A percentile compares a stretch with the other conserved stretches of the same genome.
These are phyloP conservation scores for Suaeda aralocaspica DNA, from an alignment of 148 eudicot species.

Conservation along the genomic window DNA sequence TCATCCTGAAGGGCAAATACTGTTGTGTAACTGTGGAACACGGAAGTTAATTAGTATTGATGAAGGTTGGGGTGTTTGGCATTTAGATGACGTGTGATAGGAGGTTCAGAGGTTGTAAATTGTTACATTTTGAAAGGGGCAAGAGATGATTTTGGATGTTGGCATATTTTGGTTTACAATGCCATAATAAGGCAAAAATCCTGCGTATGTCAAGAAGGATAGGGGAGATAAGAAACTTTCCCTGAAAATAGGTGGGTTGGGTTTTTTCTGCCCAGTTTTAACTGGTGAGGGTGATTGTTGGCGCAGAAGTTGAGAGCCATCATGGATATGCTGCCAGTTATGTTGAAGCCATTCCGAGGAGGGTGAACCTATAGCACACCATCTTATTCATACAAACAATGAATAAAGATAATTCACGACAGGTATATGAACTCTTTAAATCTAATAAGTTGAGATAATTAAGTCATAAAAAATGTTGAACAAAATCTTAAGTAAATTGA, in stretches of 20 bases:
- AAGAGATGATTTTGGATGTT: not conserved
- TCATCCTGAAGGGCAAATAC: not conserved
- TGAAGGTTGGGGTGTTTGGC: not conserved
- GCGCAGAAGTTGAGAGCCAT: not conserved
- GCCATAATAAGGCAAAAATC: too few species aligned
- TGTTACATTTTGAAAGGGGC: too few species aligned
- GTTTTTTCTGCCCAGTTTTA: not conserved
- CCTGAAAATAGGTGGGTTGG: not conserved
- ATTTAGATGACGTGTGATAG: not conserved
- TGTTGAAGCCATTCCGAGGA: too few species aligned
- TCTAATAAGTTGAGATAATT: not conserved
- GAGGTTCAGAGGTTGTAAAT: too few species aligned
- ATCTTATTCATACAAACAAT: not conserved
- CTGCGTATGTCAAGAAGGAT: not conserved
- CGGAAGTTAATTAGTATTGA: not conserved
- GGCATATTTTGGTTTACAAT: not conserved
- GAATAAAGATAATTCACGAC: not conserved
- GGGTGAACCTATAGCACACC: not conserved
- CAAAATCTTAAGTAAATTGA: too few species aligned
- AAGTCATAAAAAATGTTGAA: too few species aligned
- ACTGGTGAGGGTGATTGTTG: not conserved
- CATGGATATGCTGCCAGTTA: not conserved
- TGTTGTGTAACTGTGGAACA: not conserved
- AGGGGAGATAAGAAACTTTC: not conserved
- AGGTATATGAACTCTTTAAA: not conserved